Evolutionary conservation across 2,329 filamentous ascomycete species (phyloP).

Genomic region (Fusarium aywerte): DNA sequence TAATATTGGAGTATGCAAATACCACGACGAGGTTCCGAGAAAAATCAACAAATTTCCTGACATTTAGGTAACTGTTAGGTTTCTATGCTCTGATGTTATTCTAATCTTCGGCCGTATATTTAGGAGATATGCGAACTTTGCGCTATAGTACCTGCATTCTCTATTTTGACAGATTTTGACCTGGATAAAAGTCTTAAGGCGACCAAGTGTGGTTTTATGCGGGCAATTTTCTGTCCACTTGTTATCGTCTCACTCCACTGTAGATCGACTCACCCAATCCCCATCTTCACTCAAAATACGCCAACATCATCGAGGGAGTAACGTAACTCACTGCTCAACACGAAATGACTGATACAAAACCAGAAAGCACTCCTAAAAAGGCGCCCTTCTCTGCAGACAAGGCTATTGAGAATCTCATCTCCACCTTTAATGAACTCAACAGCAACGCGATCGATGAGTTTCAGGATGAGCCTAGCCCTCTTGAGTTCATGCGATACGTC

Average conservation of each 20-base stretch:
- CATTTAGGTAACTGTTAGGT: too few relatives aligned
- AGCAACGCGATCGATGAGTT: slow-evolving; percentile 68
- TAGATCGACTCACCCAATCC: background rate
- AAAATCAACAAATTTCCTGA: too few relatives aligned
- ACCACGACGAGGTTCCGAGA: too few relatives aligned
- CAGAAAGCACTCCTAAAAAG: background rate
- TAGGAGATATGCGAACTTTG: background rate
- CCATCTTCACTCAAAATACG: background rate
- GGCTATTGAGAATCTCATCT: slow-evolving; percentile 64
- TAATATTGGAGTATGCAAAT: too few relatives aligned
- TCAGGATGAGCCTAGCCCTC: slow-evolving; percentile 71
- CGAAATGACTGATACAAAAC: background rate
- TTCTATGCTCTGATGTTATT: background rate
- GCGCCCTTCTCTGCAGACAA: slow-evolving; percentile 12
- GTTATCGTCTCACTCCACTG: background rate
- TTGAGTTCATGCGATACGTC: slow-evolving; percentile 84
- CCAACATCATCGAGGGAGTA: background rate
- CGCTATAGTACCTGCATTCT: background rate
- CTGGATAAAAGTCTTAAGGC: background rate
- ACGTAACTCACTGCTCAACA: background rate
- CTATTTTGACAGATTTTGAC: background rate
- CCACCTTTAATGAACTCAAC: slow-evolving; percentile 80
- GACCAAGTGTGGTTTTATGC: background rate
- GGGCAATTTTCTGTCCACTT: background rate
- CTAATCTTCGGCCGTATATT: background rate